Conservation (phyloP, 306 rosid genomes). For the Sesbania bispinosa region DNA sequence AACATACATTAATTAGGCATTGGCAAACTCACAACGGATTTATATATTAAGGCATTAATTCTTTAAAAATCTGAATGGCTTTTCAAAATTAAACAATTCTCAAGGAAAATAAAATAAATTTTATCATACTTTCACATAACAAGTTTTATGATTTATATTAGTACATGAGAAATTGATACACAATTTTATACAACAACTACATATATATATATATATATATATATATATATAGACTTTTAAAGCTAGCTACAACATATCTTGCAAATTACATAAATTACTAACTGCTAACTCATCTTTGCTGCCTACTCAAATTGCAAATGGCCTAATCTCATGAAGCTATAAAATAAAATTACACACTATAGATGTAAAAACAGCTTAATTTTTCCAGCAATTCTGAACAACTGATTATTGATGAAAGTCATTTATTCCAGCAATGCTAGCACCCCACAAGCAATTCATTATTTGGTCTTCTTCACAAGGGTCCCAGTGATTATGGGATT, state of each 20-base stretch:
- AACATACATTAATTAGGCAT: too few relatives aligned
- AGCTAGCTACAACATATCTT: not conserved
- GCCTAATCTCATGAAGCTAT: not conserved
- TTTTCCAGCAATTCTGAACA: not conserved
- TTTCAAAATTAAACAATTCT: too few relatives aligned
- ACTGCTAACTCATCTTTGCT: not conserved
- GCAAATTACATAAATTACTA: not conserved
- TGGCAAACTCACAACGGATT: too few relatives aligned
- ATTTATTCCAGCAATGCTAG: slow-evolving; percentile 27
- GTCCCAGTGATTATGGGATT: slow-evolving; percentile 31
- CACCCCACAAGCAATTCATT: slow-evolving; percentile 43
- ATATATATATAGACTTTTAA: not conserved
- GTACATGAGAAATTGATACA: not conserved
- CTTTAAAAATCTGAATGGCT: too few relatives aligned
- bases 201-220: too few relatives aligned
- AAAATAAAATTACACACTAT: not conserved
- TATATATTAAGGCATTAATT: too few relatives aligned
- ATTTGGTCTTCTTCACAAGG: slow-evolving; percentile 34
- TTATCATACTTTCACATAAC: not conserved
- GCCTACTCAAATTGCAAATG: not conserved
- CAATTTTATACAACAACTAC: not conserved
- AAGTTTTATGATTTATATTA: not conserved
- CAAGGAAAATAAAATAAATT: not conserved
- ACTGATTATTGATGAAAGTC: not conserved
- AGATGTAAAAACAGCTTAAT: not conserved